Conservation (phyloP, 352 stramenopile species). For the Discostella stelligera region DNA sequence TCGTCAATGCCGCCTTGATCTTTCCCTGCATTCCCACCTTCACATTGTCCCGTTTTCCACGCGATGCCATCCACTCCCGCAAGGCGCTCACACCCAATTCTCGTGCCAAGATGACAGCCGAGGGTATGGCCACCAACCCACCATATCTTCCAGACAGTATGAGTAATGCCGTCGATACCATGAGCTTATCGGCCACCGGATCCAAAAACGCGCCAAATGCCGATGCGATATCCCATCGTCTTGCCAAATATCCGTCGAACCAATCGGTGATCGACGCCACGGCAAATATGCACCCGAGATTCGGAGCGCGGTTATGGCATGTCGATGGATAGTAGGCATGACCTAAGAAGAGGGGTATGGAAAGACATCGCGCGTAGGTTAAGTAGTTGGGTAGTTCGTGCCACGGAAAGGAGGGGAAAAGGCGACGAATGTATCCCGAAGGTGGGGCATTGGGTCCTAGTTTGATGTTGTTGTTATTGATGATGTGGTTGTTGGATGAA, state of each 20-base stretch:
- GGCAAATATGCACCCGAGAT: constrained; percentile 55
- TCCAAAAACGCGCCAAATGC: constrained; percentile 83
- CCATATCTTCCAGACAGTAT: constrained; percentile 71
- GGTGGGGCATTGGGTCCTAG: constrained; percentile 49
- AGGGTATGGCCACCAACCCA: constrained; percentile 55
- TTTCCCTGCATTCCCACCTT: constrained; percentile 80
- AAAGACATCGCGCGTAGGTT: constrained; percentile 73
- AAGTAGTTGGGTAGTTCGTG: constrained; percentile 74
- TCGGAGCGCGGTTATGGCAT: constrained; percentile 25
- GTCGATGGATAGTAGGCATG: constrained; percentile 54
- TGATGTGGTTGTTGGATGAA: no score
- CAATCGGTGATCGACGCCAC: constrained; percentile 76
- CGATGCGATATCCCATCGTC: constrained; percentile 73
- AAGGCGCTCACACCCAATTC: constrained; percentile 79
- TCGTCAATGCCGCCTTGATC: constrained; percentile 79
- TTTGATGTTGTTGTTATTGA: no score
- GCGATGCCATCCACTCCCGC: constrained; percentile 78
- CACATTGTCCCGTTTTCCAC: constrained; percentile 63
- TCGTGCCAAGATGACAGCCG: constrained; percentile 71
- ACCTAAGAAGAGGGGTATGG: constrained; percentile 65
- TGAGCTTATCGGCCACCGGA: constrained; percentile 84
- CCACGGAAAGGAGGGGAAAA: constrained; percentile 66
- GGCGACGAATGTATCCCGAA: constrained; percentile 59
- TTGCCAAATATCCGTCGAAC: constrained; percentile 78
- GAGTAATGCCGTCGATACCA: constrained; percentile 79